Percentiles rank a stretch among this genome's conserved stretches.
Evolutionary conservation across 148 eudicot species (phyloP).

Genomic region (Chenopodium suecicum): DNA sequence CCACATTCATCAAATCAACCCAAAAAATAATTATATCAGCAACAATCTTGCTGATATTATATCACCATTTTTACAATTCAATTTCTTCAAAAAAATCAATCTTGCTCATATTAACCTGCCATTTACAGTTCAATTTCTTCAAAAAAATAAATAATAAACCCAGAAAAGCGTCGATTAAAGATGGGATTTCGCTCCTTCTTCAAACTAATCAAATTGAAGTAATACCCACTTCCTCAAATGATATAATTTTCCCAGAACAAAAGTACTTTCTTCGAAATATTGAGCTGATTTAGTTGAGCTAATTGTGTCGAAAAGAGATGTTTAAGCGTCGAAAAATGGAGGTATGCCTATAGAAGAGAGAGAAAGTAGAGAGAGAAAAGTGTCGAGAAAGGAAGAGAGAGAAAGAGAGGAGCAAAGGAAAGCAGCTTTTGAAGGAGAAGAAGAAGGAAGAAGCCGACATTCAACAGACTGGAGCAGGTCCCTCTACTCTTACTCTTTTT

Average conservation of each 20-base stretch:
- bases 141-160: neutral
- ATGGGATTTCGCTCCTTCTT: neutral
- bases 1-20: slow-evolving; percentile 5
- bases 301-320: neutral
- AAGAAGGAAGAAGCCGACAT: slow-evolving; percentile 53
- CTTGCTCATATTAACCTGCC: neutral
- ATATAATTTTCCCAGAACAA: neutral
- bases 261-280: neutral
- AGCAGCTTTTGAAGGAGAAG: slow-evolving; percentile 33
- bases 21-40: neutral
- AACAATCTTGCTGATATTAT: neutral
- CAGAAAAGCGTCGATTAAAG: neutral
- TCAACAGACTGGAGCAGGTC: slow-evolving; percentile 35
- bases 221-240: slow-evolving; percentile 16
- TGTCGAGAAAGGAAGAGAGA: neutral
- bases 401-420: slow-evolving; percentile 15
- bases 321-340: neutral
- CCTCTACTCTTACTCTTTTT: slow-evolving; percentile 16
- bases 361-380: slow-evolving; percentile 9
- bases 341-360: slow-evolving; percentile 19
- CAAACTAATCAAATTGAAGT: slow-evolving; percentile 12
- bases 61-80: neutral
- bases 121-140: neutral
- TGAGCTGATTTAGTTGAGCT: neutral
- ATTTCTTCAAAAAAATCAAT: neutral